A percentile compares a stretch with the other conserved stretches of the same genome.
phyloP scores from a whole-genome alignment of 2,329 filamentous ascomycete genomes.

The Penicillium polonicum region DNA sequence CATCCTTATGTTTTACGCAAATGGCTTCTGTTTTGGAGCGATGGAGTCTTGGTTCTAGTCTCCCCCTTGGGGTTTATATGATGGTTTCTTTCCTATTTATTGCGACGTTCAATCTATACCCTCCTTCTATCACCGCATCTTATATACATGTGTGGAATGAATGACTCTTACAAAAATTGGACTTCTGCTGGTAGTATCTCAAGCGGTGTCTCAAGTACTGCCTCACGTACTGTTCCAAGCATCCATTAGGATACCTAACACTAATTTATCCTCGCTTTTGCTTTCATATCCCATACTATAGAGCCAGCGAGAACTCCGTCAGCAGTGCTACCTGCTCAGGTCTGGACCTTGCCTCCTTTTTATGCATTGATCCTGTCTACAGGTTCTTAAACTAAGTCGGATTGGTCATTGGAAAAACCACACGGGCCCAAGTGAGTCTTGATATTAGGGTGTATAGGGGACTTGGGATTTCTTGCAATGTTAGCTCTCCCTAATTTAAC shows the following conservation, averaged over 20 bases:
- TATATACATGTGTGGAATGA: background rate
- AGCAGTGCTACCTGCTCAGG: background rate
- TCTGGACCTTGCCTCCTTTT: background rate
- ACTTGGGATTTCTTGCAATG: too few species aligned
- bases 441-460: too few species aligned
- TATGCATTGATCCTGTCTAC: too few species aligned
- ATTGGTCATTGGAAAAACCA: too few species aligned
- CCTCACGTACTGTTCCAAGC: background rate
- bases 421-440: too few species aligned
- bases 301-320: background rate
- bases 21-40: constrained; percentile 1
- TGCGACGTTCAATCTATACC: constrained; percentile 14
- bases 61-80: background rate
- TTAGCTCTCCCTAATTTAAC: too few species aligned
- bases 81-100: background rate
- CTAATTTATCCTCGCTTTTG: background rate
- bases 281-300: background rate
- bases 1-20: background rate
- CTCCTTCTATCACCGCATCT: background rate
- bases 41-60: constrained; percentile 6
- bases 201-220: background rate
- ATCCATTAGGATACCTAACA: background rate
- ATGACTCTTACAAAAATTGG: background rate
- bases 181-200: background rate
- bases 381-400: too few species aligned